Evolutionary conservation across 1,284 basidiomycete genomes (phyloP).

Genomic region (Jaminaea rosea): DNA sequence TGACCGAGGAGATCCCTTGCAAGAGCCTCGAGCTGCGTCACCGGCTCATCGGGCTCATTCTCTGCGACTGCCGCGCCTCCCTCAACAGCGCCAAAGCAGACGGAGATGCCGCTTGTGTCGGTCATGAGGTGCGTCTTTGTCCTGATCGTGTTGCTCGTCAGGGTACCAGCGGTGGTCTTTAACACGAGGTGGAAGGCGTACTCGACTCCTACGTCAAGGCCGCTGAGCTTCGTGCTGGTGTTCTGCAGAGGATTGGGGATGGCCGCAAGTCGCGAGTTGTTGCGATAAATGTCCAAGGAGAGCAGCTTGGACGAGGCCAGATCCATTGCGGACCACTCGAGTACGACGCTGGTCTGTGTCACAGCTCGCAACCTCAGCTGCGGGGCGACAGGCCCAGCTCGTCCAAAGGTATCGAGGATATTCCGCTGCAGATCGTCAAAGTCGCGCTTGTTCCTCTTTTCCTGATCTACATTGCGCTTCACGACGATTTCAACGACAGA

Average conservation of each 20-base stretch:
- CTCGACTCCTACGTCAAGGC: slow-evolving; percentile 39
- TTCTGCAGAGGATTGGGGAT: slow-evolving; percentile 42
- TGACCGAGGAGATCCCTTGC: slow-evolving; percentile 22
- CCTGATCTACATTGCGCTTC: slow-evolving; percentile 35
- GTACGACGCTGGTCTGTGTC: slow-evolving; percentile 43
- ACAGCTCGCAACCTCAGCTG: slow-evolving; percentile 35
- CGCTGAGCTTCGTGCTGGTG: slow-evolving; percentile 42
- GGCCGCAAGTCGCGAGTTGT: slow-evolving; percentile 37
- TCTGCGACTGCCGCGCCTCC: slow-evolving; percentile 11
- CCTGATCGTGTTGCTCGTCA: slow-evolving; percentile 29
- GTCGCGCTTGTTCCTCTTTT: slow-evolving; percentile 28
- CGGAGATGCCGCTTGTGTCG: slow-evolving; percentile 40
- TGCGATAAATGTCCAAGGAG: slow-evolving; percentile 42
- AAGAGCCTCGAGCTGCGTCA: slow-evolving; percentile 16
- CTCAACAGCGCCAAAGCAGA: slow-evolving; percentile 38
- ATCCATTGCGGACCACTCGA: slow-evolving; percentile 41
- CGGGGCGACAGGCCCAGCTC: slow-evolving; percentile 31
- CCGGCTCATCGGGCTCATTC: not conserved
- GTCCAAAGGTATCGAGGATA: slow-evolving; percentile 39
- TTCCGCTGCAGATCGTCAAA: slow-evolving; percentile 42
- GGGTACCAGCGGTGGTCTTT: slow-evolving; percentile 39
- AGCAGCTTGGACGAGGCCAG: slow-evolving; percentile 37
- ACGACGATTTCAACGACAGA: slow-evolving; percentile 45
- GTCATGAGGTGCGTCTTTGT: slow-evolving; percentile 40
- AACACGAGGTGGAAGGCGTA: slow-evolving; percentile 46